A percentile compares a stretch with the other conserved stretches of the same genome.
phyloP scores from a whole-genome alignment of 164 flowering plant genomes.

The Buxus sempervirens region DNA sequence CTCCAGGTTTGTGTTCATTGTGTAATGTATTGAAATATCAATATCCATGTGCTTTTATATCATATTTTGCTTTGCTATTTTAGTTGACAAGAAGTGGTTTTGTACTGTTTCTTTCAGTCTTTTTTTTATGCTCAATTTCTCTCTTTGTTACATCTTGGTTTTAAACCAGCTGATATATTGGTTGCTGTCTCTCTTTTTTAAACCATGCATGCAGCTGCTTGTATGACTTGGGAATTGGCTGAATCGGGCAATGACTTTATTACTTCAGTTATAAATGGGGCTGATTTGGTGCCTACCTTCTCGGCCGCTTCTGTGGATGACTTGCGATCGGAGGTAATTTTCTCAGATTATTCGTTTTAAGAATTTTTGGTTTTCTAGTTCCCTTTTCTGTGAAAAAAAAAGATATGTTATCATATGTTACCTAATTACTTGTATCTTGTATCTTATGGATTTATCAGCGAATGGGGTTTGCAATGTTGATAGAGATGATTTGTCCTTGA shows the following conservation, averaged over 20 bases:
- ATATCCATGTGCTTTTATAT: no score
- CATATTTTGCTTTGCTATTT: no score
- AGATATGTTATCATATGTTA: no score
- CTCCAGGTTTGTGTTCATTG: conserved; percentile 66
- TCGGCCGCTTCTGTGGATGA: conserved; percentile 98
- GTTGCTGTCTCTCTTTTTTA: background rate
- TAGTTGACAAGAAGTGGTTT: no score
- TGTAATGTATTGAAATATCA: background rate
- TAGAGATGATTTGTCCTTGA: no score
- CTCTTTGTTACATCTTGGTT: background rate
- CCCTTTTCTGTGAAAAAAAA: background rate
- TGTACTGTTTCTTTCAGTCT: background rate
- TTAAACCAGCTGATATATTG: background rate
- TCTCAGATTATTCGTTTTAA: background rate
- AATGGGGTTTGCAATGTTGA: no score
- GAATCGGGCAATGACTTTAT: conserved; percentile 80
- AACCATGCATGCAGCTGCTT: conserved; percentile 64
- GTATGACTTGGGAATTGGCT: conserved; percentile 98
- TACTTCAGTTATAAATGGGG: conserved; percentile 87
- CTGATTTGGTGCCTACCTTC: conserved; percentile 94
- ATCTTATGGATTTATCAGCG: no score
- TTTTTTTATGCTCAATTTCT: background rate
- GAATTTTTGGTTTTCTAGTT: background rate
- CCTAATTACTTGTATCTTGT: no score
- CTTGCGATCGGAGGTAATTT: conserved; percentile 91